Evolutionary conservation across 305 asterid species (phyloP).

Genomic region (Solanum hybrid): DNA sequence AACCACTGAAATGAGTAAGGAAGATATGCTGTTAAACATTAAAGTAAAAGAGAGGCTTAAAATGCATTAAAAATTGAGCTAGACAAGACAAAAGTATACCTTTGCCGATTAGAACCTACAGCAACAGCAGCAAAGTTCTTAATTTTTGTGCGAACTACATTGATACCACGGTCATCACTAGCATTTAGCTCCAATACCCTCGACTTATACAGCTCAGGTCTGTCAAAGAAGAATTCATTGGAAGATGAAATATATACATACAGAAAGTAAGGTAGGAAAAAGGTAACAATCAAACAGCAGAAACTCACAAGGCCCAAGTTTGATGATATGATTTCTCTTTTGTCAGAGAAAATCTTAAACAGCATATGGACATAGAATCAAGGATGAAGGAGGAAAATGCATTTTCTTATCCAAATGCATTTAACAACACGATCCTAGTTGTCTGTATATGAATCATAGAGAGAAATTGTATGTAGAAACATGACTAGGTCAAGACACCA

Average conservation of each 20-base stretch:
- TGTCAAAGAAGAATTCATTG: conserved; percentile 14
- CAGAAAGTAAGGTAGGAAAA: neutral
- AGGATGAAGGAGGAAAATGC: neutral
- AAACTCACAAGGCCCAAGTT: neutral
- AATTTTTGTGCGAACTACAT: conserved; percentile 95
- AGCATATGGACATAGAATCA: neutral
- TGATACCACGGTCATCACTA: conserved; percentile 97
- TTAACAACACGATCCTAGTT: neutral
- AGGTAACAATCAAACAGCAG: neutral
- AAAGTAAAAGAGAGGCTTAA: neutral
- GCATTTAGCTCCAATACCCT: conserved; percentile 98
- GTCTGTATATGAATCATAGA: neutral
- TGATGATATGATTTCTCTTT: neutral
- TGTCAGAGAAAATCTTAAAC: neutral
- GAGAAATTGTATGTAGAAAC: neutral
- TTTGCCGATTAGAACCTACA: conserved; percentile 66
- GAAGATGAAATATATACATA: neutral
- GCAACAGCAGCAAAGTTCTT: conserved; percentile 95
- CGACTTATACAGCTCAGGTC: conserved; percentile 84
- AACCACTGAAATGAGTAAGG: conserved; percentile 41
- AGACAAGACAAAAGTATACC: conserved; percentile 29
- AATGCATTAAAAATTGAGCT: neutral
- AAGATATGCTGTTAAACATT: neutral
- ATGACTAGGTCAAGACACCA: neutral
- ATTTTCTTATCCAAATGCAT: neutral